Conservation (phyloP, 1,284 basidiomycete genomes). For the Cryptococcus maquisensis region DNA sequence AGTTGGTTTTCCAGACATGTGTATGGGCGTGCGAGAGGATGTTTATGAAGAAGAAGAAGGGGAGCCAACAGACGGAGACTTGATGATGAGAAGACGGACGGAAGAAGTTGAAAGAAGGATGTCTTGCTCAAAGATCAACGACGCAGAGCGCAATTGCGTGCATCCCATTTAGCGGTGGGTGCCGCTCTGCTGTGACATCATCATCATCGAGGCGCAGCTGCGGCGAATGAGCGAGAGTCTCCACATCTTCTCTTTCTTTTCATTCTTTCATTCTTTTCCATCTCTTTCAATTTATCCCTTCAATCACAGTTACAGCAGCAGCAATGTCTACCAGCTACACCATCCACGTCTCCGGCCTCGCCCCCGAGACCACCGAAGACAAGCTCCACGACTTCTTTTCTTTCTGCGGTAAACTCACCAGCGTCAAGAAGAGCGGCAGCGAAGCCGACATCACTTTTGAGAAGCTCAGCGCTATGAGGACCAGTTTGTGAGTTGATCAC, state of each 20-base stretch:
- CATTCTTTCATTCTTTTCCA: background rate
- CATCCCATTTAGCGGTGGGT: too few species aligned
- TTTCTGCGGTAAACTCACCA: slow-evolving; percentile 48
- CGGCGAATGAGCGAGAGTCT: too few species aligned
- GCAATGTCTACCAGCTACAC: slow-evolving; percentile 25
- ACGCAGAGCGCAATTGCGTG: too few species aligned
- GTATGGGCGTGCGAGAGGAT: too few species aligned
- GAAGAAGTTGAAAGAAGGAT: too few species aligned
- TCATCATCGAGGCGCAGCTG: too few species aligned
- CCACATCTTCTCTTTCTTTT: background rate
- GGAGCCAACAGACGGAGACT: too few species aligned
- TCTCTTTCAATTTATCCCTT: background rate
- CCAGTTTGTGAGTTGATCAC: slow-evolving; percentile 36
- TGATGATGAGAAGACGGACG: too few species aligned
- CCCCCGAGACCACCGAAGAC: slow-evolving; percentile 46
- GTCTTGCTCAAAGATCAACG: too few species aligned
- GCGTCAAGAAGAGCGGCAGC: slow-evolving; percentile 44
- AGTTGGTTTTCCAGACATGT: too few species aligned
- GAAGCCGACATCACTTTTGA: slow-evolving; percentile 49
- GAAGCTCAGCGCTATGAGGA: slow-evolving; percentile 49
- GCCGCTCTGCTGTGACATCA: background rate
- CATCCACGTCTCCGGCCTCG: slow-evolving; percentile 48
- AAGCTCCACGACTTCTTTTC: slow-evolving; percentile 50
- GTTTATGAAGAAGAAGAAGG: too few species aligned
- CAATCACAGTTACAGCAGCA: background rate